Conservation (phyloP, 163 green algal genomes). For the Volvox carteri region DNA sequence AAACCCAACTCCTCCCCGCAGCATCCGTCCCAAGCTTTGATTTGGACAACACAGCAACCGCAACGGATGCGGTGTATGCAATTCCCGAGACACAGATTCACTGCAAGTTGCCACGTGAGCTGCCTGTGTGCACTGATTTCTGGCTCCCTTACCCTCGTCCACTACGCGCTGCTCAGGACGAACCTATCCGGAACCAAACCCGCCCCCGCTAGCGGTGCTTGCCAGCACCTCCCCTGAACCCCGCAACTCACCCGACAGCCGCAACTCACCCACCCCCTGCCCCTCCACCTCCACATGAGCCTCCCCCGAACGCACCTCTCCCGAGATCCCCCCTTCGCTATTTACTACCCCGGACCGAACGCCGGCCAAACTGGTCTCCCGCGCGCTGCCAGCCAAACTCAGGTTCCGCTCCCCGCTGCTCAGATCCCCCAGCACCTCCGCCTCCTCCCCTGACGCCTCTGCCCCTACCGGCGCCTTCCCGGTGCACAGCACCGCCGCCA, state of each 20-base stretch:
- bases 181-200: not conserved
- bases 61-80: too few species aligned
- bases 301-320: not conserved
- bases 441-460: not conserved
- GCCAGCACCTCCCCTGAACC: not conserved
- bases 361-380: not conserved
- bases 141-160: not conserved
- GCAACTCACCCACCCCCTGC: not conserved
- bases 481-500: conserved; percentile 16
- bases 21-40: too few species aligned
- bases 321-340: not conserved
- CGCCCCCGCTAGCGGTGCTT: not conserved
- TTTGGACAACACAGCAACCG: too few species aligned
- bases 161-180: not conserved
- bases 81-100: not conserved
- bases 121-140: not conserved
- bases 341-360: not conserved
- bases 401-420: not conserved
- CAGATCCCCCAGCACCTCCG: not conserved
- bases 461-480: not conserved
- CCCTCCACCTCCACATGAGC: not conserved
- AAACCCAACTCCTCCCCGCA: too few species aligned
- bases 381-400: not conserved
- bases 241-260: not conserved
- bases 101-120: not conserved